Evolutionary conservation across 1,284 basidiomycete species (phyloP).

Genomic region (Moesziomyces parantarcticus): DNA sequence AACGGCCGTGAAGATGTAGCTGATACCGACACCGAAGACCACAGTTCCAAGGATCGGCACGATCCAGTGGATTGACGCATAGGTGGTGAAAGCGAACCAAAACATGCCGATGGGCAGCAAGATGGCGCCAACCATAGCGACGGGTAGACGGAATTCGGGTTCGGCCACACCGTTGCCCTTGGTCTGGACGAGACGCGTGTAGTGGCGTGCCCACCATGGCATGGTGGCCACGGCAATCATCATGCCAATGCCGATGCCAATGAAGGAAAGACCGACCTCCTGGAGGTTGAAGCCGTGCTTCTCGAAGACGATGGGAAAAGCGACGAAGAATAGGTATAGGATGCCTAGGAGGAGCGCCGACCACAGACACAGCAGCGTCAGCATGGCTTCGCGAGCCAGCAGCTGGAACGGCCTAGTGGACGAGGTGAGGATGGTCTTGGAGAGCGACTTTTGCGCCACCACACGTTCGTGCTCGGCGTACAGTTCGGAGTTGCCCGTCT

Average conservation of each 20-base stretch:
- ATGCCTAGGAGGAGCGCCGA: slow-evolving; percentile 41
- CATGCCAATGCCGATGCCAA: slow-evolving; percentile 53
- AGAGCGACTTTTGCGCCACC: slow-evolving; percentile 26
- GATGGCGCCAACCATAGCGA: slow-evolving; percentile 46
- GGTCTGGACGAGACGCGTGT: slow-evolving; percentile 72
- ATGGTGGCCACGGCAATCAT: slow-evolving; percentile 43
- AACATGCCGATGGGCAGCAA: slow-evolving; percentile 50
- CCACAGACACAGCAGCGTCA: slow-evolving; percentile 40
- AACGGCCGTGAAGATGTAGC: slow-evolving; percentile 40
- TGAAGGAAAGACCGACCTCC: slow-evolving; percentile 45
- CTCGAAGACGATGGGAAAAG: slow-evolving; percentile 51
- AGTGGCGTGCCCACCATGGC: slow-evolving; percentile 69
- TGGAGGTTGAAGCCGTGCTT: slow-evolving; percentile 51
- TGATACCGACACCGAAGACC: slow-evolving; percentile 45
- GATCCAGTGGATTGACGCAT: slow-evolving; percentile 51
- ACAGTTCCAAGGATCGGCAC: slow-evolving; percentile 48
- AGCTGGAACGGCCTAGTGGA: slow-evolving; percentile 31
- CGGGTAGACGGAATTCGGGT: slow-evolving; percentile 55
- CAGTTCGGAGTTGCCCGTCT: slow-evolving; percentile 60
- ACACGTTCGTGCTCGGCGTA: slow-evolving; percentile 30
- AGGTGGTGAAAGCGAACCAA: slow-evolving; percentile 54
- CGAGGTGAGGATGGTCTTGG: slow-evolving; percentile 22
- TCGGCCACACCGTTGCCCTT: slow-evolving; percentile 69
- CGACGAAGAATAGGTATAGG: slow-evolving; percentile 56
- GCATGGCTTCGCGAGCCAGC: slow-evolving; percentile 30